A percentile compares a stretch with the other conserved stretches of the same genome.
These are phyloP conservation scores for Pythium coloratum DNA, from an alignment of 352 stramenopile genomes.

Conservation along the genomic window DNA sequence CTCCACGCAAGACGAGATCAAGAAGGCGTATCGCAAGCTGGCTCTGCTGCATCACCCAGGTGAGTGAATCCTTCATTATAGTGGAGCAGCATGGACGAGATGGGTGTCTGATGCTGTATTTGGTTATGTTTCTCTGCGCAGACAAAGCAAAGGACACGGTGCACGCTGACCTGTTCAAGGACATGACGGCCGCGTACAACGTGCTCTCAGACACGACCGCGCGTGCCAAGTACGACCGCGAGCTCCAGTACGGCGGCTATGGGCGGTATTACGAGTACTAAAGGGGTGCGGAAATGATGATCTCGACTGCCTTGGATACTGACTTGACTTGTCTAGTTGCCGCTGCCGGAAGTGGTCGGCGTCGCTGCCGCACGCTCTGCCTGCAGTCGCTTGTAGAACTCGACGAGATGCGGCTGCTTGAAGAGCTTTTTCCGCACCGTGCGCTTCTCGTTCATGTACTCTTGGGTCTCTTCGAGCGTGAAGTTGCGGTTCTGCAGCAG, in stretches of 20 bases:
- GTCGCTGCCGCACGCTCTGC: neutral
- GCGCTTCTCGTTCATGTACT: slow-evolving; percentile 87
- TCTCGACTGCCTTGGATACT: neutral
- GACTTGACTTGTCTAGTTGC: slow-evolving; percentile 6
- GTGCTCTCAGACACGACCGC: slow-evolving; percentile 65
- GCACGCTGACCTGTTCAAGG: slow-evolving; percentile 78
- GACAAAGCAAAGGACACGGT: slow-evolving; percentile 71
- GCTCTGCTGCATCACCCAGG: slow-evolving; percentile 86
- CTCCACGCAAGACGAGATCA: slow-evolving; percentile 72
- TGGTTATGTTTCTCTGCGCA: slow-evolving; percentile 21
- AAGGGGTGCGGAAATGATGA: neutral
- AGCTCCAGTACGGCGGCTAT: slow-evolving; percentile 64
- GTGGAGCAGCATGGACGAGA: neutral
- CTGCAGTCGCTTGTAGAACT: slow-evolving; percentile 69
- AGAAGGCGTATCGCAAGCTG: slow-evolving; percentile 90
- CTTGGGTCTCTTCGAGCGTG: slow-evolving; percentile 80
- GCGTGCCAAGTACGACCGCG: slow-evolving; percentile 71
- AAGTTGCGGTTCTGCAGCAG: slow-evolving; percentile 73
- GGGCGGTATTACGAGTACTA: slow-evolving; percentile 47
- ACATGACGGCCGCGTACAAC: slow-evolving; percentile 85
- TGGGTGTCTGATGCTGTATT: neutral
- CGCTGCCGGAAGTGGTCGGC: neutral
- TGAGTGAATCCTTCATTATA: slow-evolving; percentile 20
- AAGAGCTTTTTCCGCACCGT: slow-evolving; percentile 90
- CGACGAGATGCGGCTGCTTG: slow-evolving; percentile 84